Conservation (phyloP, 176 grass and related monocot species). For the Avena eriantha region DNA sequence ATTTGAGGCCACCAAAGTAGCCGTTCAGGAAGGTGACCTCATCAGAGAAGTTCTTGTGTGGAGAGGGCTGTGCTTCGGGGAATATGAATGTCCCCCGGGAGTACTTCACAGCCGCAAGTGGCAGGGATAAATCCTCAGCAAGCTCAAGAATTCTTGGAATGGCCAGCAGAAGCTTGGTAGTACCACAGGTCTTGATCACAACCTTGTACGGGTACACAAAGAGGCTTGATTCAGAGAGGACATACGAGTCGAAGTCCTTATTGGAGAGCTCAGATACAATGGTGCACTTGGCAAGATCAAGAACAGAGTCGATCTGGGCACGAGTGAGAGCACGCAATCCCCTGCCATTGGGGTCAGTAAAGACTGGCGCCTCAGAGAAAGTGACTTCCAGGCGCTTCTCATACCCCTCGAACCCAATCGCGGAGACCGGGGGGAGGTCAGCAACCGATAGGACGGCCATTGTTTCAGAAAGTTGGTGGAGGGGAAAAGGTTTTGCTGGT, state of each 20-base stretch:
- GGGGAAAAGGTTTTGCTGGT: conserved; percentile 25
- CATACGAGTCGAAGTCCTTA: conserved; percentile 54
- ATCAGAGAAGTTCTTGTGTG: conserved; percentile 79
- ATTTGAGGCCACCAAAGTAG: conserved; percentile 65
- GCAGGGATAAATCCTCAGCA: conserved; percentile 68
- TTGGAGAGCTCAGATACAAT: conserved; percentile 66
- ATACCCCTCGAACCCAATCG: conserved; percentile 70
- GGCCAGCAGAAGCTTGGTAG: conserved; percentile 55
- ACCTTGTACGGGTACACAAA: conserved; percentile 66
- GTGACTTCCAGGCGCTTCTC: conserved; percentile 75
- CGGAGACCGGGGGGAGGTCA: conserved; percentile 34
- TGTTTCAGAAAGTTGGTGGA: not conserved
- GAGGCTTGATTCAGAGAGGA: conserved; percentile 70
- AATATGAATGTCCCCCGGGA: conserved; percentile 81
- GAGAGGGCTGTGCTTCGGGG: conserved; percentile 66
- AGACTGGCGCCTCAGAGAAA: conserved; percentile 61
- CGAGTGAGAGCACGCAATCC: conserved; percentile 55
- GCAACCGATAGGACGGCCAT: conserved; percentile 46
- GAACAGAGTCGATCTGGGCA: conserved; percentile 61
- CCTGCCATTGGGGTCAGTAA: conserved; percentile 57
- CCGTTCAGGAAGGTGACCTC: conserved; percentile 57
- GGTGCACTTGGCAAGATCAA: conserved; percentile 63
- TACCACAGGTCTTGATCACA: conserved; percentile 74
- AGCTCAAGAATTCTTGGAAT: conserved; percentile 79
- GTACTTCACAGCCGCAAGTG: conserved; percentile 72